Evolutionary conservation across 2,329 filamentous ascomycete species (phyloP).

Genomic region (Gaeumannomyces tritici): DNA sequence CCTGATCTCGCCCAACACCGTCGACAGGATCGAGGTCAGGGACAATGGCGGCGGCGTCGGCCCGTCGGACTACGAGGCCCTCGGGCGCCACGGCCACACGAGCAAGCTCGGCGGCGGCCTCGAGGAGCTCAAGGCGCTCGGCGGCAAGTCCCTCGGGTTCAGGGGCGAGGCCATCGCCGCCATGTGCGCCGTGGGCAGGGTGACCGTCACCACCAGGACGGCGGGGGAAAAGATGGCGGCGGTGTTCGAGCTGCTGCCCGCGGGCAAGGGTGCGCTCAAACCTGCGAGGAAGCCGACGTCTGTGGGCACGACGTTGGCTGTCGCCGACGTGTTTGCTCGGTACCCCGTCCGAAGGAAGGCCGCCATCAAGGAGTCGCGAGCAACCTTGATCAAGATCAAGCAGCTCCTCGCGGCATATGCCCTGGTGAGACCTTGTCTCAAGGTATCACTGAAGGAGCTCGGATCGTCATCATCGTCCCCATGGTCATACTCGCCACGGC

Average conservation of each 20-base stretch:
- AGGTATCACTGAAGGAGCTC: constrained; percentile 49
- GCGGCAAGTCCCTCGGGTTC: constrained; percentile 59
- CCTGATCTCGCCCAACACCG: constrained; percentile 51
- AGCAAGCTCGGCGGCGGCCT: constrained; percentile 60
- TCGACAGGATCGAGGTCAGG: constrained; percentile 60
- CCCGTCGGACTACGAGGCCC: constrained; percentile 46
- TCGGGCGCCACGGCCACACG: constrained; percentile 61
- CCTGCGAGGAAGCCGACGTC: constrained; percentile 37
- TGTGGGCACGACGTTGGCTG: constrained; percentile 59
- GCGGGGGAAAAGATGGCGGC: constrained; percentile 49
- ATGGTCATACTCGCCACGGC: constrained; percentile 55
- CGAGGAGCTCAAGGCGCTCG: constrained; percentile 48
- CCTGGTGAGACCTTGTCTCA: constrained; percentile 54
- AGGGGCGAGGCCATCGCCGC: constrained; percentile 65
- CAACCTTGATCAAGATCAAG: constrained; percentile 47
- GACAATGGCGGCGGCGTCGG: constrained; percentile 68
- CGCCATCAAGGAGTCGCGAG: constrained; percentile 46
- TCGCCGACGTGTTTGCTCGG: constrained; percentile 46
- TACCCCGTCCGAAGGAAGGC: constrained; percentile 55
- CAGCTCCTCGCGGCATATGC: constrained; percentile 54
- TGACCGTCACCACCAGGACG: constrained; percentile 56
- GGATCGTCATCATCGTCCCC: constrained; percentile 41
- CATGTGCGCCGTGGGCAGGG: constrained; percentile 47
- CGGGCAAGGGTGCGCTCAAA: constrained; percentile 28
- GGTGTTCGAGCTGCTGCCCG: constrained; percentile 30